Evolutionary conservation across 2,329 filamentous ascomycete species (phyloP).

Genomic region (Diaporthe vaccinii): DNA sequence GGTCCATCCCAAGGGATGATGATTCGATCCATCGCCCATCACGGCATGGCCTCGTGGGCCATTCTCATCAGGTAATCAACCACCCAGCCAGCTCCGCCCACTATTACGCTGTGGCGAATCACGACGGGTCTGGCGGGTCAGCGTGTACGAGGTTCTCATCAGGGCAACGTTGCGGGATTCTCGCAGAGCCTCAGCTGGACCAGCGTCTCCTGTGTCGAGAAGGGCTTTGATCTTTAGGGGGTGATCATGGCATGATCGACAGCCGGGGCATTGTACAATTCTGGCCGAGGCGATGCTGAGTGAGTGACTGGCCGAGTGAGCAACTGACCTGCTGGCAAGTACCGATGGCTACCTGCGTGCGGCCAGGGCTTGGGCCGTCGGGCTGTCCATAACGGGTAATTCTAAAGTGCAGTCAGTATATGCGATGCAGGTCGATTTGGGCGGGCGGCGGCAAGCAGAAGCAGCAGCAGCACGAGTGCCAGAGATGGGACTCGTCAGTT

Average conservation of each 20-base stretch:
- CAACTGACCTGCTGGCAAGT: neutral
- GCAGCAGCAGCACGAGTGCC: neutral
- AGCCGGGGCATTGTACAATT: slow-evolving; percentile 3
- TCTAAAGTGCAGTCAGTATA: neutral
- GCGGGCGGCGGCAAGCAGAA: slow-evolving; percentile 16
- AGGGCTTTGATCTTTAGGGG: neutral
- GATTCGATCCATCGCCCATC: neutral
- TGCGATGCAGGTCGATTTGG: neutral
- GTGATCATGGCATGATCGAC: slow-evolving; percentile 15
- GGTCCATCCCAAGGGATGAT: slow-evolving; percentile 18
- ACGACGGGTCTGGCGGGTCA: neutral
- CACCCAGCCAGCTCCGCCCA: neutral
- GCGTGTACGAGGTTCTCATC: neutral
- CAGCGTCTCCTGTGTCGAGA: slow-evolving; percentile 8
- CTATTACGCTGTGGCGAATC: neutral
- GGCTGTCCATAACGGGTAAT: slow-evolving; percentile 4
- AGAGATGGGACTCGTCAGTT: neutral
- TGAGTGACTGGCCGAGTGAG: neutral
- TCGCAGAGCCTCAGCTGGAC: slow-evolving; percentile 7
- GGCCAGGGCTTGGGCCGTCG: neutral
- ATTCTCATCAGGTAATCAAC: neutral
- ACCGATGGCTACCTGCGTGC: neutral
- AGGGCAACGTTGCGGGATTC: slow-evolving; percentile 16
- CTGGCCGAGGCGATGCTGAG: neutral
- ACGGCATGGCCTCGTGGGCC: slow-evolving; percentile 17